phyloP scores from a whole-genome alignment of 1,284 basidiomycete genomes.

The Earliella scabrosa region DNA sequence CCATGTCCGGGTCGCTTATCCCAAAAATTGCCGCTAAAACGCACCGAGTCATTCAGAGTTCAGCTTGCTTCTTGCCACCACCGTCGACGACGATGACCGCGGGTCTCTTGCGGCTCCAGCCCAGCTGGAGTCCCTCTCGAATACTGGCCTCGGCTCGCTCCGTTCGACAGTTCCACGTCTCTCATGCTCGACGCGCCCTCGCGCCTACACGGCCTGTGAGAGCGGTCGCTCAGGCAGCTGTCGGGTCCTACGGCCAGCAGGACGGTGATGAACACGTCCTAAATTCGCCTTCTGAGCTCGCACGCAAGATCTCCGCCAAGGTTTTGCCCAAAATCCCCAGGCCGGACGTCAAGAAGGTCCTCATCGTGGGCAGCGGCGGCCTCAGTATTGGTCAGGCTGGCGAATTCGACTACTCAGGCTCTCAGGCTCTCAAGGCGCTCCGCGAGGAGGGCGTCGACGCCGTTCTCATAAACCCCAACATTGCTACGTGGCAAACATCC shows the following conservation, averaged over 20 bases:
- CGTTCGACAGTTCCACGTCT: conserved; percentile 38
- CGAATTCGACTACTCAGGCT: conserved; percentile 99
- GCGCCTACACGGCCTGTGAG: conserved; percentile 44
- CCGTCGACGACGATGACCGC: conserved; percentile 26
- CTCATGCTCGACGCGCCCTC: conserved; percentile 34
- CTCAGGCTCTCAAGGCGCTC: conserved; percentile 98
- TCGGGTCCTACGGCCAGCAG: conserved; percentile 37
- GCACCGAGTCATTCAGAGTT: conserved; percentile 16
- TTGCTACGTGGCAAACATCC: conserved; percentile 97
- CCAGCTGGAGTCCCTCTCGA: conserved; percentile 28
- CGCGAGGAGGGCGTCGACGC: conserved; percentile 95
- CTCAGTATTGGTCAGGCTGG: conserved; percentile 98
- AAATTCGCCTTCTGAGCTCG: conserved; percentile 91
- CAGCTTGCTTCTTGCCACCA: conserved; percentile 20
- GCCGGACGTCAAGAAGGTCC: conserved; percentile 93
- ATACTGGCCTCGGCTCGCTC: conserved; percentile 23
- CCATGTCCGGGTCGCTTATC: conserved; percentile 8
- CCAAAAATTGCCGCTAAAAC: conserved; percentile 5
- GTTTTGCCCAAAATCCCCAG: conserved; percentile 87
- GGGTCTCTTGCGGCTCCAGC: conserved; percentile 31
- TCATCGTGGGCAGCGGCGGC: conserved; percentile 96
- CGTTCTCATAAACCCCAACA: conserved; percentile 97
- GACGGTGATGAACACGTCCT: conserved; percentile 79
- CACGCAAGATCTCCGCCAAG: conserved; percentile 88
- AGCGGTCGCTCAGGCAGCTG: conserved; percentile 35